Conservation (phyloP, 23 red algal genomes). For the Gracilaria vermiculophylla region DNA sequence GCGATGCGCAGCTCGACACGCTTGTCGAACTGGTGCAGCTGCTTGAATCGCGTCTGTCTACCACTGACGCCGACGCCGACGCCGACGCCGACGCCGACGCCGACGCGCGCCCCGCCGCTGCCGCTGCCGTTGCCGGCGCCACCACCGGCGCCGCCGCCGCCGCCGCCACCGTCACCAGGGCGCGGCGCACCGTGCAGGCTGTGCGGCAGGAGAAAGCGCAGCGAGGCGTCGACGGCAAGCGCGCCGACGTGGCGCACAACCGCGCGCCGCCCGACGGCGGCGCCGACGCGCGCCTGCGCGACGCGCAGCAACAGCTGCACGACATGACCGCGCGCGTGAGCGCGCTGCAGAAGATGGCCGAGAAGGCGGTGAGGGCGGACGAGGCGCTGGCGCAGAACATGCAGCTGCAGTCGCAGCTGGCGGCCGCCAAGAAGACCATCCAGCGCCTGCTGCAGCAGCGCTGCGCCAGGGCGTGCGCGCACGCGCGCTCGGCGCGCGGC, state of each 20-base stretch:
- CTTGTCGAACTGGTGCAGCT: slow-evolving; percentile 37
- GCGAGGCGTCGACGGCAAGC: not conserved
- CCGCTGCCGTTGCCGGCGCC: not conserved
- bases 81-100: not conserved
- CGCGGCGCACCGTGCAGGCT: not conserved
- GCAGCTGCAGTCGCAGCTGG: slow-evolving; percentile 15
- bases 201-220: not conserved
- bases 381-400: slow-evolving; percentile 11
- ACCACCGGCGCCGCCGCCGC: not conserved
- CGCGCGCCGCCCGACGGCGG: too few relatives aligned
- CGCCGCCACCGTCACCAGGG: not conserved
- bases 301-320: slow-evolving; percentile 1
- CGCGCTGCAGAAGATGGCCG: slow-evolving; percentile 24
- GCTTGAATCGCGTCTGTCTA: slow-evolving; percentile 10
- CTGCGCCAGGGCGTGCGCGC: not conserved
- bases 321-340: slow-evolving; percentile 30
- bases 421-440: slow-evolving; percentile 52
- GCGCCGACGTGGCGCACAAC: not conserved
- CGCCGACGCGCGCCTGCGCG: not conserved
- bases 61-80: not conserved
- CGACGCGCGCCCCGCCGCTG: too few relatives aligned
- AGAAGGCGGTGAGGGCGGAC: not conserved
- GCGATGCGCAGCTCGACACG: slow-evolving; percentile 35
- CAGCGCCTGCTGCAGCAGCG: slow-evolving; percentile 41
- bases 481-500: not conserved